A percentile compares a stretch with the other conserved stretches of the same genome.
Evolutionary conservation across 2,329 filamentous ascomycete species (phyloP).

Genomic region (Aspergillus pseudotamarii): DNA sequence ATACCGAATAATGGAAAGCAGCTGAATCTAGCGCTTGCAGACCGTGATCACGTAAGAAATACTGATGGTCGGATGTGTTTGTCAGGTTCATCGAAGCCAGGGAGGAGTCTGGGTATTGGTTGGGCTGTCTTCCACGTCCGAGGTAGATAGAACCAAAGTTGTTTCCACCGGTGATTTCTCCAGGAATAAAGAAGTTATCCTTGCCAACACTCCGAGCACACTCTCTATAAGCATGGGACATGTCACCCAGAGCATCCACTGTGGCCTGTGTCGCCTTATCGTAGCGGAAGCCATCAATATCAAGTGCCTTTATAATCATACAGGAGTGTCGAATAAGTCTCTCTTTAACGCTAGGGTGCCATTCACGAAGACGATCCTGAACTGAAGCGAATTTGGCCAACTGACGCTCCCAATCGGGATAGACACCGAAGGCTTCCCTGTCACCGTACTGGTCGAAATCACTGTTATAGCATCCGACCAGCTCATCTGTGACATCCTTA

Average conservation of each 20-base stretch:
- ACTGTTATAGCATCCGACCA: constrained; percentile 62
- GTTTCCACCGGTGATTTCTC: constrained; percentile 66
- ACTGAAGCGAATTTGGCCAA: constrained; percentile 68
- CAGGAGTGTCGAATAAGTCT: constrained; percentile 65
- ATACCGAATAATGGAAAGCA: constrained; percentile 67
- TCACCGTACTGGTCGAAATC: constrained; percentile 69
- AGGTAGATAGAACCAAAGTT: constrained; percentile 63
- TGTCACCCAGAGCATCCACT: constrained; percentile 62
- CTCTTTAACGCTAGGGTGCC: constrained; percentile 60
- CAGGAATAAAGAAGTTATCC: constrained; percentile 65
- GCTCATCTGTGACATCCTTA: constrained; percentile 48
- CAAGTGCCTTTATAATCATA: constrained; percentile 63
- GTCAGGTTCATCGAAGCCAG: constrained; percentile 54
- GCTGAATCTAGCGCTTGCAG: constrained; percentile 60
- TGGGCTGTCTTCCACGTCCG: constrained; percentile 62
- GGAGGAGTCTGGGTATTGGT: constrained; percentile 53
- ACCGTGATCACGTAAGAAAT: constrained; percentile 57
- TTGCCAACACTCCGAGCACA: constrained; percentile 63
- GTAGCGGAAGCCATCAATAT: constrained; percentile 68
- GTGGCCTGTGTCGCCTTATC: constrained; percentile 69
- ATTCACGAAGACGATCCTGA: constrained; percentile 68
- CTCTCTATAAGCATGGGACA: constrained; percentile 58
- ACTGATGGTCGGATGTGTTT: constrained; percentile 44
- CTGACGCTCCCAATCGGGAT: constrained; percentile 65
- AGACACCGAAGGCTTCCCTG: constrained; percentile 65